These are phyloP conservation scores for Aspergillus transmontanensis DNA, from an alignment of 2,329 filamentous ascomycete species.

Conservation along the genomic window DNA sequence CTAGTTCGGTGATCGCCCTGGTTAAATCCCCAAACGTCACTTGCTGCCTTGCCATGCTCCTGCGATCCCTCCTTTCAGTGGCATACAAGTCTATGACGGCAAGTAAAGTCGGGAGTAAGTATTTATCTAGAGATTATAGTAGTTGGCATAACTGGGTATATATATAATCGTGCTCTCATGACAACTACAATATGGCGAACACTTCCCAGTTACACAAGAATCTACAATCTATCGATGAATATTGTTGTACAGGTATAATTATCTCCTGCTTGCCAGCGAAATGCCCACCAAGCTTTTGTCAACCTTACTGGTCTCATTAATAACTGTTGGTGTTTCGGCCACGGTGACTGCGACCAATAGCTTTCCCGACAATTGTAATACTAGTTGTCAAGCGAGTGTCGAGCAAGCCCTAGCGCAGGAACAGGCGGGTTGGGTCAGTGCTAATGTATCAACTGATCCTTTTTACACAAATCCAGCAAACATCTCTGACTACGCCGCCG, in stretches of 20 bases:
- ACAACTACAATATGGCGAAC: too few species aligned
- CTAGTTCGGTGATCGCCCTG: not conserved
- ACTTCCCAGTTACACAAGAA: too few species aligned
- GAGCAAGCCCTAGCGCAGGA: not conserved
- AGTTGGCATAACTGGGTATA: too few species aligned
- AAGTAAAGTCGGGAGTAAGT: not conserved
- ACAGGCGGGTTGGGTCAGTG: not conserved
- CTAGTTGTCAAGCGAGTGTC: not conserved
- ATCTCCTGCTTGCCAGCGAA: too few species aligned
- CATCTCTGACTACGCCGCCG: not conserved
- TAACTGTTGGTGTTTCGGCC: not conserved
- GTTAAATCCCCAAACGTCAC: not conserved
- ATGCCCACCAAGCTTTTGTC: too few species aligned
- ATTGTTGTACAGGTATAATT: accelerated
- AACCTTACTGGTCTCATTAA: not conserved
- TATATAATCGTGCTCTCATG: too few species aligned
- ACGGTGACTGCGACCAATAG: not conserved
- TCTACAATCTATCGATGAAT: too few species aligned
- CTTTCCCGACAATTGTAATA: not conserved
- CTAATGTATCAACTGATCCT: not conserved
- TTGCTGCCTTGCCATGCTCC: not conserved
- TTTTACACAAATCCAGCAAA: not conserved
- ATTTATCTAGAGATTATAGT: too few species aligned
- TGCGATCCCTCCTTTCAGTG: not conserved
- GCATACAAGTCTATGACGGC: not conserved